Conservation (phyloP, 768 basidiomycete genomes). For the Phallus indusiatus region DNA sequence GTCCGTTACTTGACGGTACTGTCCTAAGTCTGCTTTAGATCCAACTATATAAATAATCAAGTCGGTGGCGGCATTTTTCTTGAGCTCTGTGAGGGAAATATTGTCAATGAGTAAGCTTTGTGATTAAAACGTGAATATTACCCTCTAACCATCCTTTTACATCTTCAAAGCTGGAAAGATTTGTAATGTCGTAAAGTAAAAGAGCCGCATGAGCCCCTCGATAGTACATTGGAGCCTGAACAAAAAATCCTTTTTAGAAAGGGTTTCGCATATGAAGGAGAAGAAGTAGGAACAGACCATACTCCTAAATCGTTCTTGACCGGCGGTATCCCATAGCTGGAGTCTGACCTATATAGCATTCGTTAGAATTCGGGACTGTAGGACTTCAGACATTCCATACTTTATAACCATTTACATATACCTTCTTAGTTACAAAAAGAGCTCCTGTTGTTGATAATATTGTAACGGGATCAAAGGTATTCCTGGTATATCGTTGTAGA, state of each 20-base stretch:
- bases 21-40: slow-evolving; percentile 75
- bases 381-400: slow-evolving; percentile 32
- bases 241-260: slow-evolving; percentile 4
- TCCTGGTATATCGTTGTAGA: slow-evolving; percentile 81
- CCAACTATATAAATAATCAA: slow-evolving; percentile 94
- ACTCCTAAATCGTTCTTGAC: slow-evolving; percentile 86
- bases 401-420: slow-evolving; percentile 73
- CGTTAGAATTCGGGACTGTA: not conserved
- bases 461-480: slow-evolving; percentile 82
- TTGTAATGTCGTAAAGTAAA: slow-evolving; percentile 92
- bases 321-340: slow-evolving; percentile 90
- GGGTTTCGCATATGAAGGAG: not conserved
- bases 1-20: slow-evolving; percentile 65
- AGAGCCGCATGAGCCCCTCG: slow-evolving; percentile 92
- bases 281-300: slow-evolving; percentile 45
- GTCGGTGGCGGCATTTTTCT: slow-evolving; percentile 82
- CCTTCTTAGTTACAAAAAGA: slow-evolving; percentile 90
- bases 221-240: slow-evolving; percentile 92
- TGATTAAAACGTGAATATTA: slow-evolving; percentile 21
- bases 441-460: slow-evolving; percentile 88
- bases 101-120: slow-evolving; percentile 10
- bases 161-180: slow-evolving; percentile 79
- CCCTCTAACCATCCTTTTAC: slow-evolving; percentile 86
- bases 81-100: slow-evolving; percentile 50
- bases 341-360: slow-evolving; percentile 21